These are phyloP conservation scores for Globisporangium camurandrum DNA, from an alignment of 352 stramenopile genomes.

Conservation along the genomic window DNA sequence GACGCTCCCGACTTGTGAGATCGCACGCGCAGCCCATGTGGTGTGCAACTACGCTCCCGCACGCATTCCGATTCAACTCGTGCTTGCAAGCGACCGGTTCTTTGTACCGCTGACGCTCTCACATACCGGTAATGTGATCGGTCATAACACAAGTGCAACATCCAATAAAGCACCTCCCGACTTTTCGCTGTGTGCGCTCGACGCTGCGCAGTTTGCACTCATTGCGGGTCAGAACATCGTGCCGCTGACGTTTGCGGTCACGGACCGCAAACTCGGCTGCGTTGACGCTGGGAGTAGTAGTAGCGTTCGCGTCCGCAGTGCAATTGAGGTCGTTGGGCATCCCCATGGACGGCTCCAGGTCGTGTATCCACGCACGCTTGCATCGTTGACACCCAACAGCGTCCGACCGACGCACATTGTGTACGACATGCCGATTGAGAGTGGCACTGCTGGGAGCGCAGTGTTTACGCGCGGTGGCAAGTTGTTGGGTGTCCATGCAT, in stretches of 20 bases:
- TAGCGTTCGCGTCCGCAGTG: slow-evolving; percentile 13
- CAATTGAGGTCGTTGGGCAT: slow-evolving; percentile 49
- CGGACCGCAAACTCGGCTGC: slow-evolving; percentile 58
- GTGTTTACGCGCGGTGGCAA: slow-evolving; percentile 58
- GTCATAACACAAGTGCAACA: too few species aligned
- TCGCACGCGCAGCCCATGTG: slow-evolving; percentile 26
- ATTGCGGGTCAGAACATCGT: slow-evolving; percentile 34
- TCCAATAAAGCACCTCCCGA: slow-evolving; percentile 5
- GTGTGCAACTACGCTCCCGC: slow-evolving; percentile 47
- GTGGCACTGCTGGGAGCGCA: slow-evolving; percentile 22
- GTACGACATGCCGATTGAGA: slow-evolving; percentile 38
- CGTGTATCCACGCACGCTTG: slow-evolving; percentile 27
- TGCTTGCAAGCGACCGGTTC: slow-evolving; percentile 39
- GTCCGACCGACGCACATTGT: slow-evolving; percentile 45
- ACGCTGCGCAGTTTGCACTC: slow-evolving; percentile 41
- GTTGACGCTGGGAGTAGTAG: slow-evolving; percentile 8
- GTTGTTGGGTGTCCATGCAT: slow-evolving; percentile 44
- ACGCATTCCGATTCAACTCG: slow-evolving; percentile 34
- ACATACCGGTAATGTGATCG: not conserved
- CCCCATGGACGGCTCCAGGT: slow-evolving; percentile 51
- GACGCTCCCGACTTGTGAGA: slow-evolving; percentile 33
- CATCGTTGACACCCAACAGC: slow-evolving; percentile 34
- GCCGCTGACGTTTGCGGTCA: slow-evolving; percentile 39
- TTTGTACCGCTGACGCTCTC: slow-evolving; percentile 30
- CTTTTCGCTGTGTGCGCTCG: slow-evolving; percentile 49